Base-by-base conservation (phyloP, 1,139 yeast species). In the Diutina pseudorugosa region DNA sequence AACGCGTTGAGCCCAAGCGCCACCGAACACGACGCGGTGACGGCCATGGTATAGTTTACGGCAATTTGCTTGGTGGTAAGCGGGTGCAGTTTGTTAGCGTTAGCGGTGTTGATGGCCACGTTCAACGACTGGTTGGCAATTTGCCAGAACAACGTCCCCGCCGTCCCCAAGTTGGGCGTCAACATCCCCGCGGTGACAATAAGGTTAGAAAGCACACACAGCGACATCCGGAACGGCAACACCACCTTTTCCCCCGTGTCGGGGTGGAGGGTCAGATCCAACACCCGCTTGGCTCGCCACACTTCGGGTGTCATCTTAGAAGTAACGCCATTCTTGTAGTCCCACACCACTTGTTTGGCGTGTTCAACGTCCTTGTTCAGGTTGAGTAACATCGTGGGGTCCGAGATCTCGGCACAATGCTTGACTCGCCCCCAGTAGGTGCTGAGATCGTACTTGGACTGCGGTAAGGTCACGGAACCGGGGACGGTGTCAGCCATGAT, bases 141-240 rank as follows among this genome's bases (percentile, higher is more conserved):
- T 69, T 93, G 98, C 98, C 98, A 93, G 68, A 93, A 90, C 33
- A 90, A 67, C 0, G 98, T 91, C 27, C 98, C 98, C 0, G 79
- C 82, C 11, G 93, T 83, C 14, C 95, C 95, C 63, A 93, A 68
- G 56, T 87, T 87, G 6, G 98, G 98, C 0, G 97, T 91, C 61
- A 93, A 77, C 98, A 93, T 93, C 59, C 98, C 98, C 3, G 88
- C 91, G 12, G 98, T 93, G 51, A 93, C 98, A 25, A 93, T 93
- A 67, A 93, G 72, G 67, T 93, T 93, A 14, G 96, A 88, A 55
- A 93, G 73, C 20, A 93, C 98, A 71, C 94, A 89, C 41, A 94
- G 85, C 19, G 97, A 90, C 98, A 93, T 93, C 68, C 98, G 80
- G 70, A 93, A 93, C 2, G 98, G 98, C 54, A 93, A 73, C 44